Base-by-base conservation (phyloP, 768 basidiomycete genomes). In the Termitomyces bulborhizus region DNA sequence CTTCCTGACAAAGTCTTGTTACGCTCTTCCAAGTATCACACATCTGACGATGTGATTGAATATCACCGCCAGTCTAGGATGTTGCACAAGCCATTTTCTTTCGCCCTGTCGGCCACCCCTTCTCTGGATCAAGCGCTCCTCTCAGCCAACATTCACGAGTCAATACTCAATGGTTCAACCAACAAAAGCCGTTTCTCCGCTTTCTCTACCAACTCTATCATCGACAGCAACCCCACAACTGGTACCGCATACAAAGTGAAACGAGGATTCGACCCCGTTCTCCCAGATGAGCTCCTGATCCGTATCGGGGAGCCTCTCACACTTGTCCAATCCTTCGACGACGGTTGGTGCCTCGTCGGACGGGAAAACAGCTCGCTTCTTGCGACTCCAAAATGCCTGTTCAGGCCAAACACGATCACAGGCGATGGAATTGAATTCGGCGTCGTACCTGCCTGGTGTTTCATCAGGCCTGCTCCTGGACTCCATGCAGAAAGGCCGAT, bases 331-430 rank as follows among this genome's bases (percentile, higher is more conserved):
- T 81, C 81, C 4, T 88, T 84, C 61, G 85, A 90, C 56, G 89
- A 91, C 55, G 89, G 88, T 1, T 92, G 89, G 89, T 88, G 85
- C 61, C 75, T 88, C 50, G 85, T 88, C 50, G 83, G 80, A 18
- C 74, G 85, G 29, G 80, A 85, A 57, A 66, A 64, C 44, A 57
- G 60, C 56, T 63, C 68, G 26, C 62, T 71, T 26, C 62, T 68
- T 16, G 54, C 67, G 6, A 62, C 60, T 27, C 61, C 73, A 9
- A 74, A 74, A 60, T 77, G 76, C 1, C 53, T 77, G 39, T 79
- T 79, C 62, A 71, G 69, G 54, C 65, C 70, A 11, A 59, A 66
- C 6, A 51, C 54, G 36, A 62, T 54, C 24, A 52, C 56, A 44
- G 66, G 64, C 48, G 71, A 70, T 18, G 74, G 80, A 41, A 71